Conservation (phyloP, 1,284 basidiomycete genomes). For the Melampsora americana region DNA sequence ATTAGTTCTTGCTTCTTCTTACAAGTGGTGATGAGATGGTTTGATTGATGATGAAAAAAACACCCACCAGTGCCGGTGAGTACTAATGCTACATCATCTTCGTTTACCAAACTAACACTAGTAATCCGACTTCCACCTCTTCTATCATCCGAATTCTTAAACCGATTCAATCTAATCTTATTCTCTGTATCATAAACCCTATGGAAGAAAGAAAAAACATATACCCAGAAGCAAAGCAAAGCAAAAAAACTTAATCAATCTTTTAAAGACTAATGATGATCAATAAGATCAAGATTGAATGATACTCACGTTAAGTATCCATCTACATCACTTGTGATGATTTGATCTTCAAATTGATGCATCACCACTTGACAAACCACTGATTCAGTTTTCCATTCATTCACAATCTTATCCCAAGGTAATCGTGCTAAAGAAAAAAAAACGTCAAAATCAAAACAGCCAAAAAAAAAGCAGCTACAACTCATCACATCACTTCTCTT, state of each 20-base stretch:
- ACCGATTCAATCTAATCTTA: conserved; percentile 32
- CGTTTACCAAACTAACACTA: conserved; percentile 37
- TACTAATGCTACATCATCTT: conserved; percentile 34
- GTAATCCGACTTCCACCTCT: conserved; percentile 22
- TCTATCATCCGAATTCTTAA: conserved; percentile 19
- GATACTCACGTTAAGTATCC: conserved; percentile 21
- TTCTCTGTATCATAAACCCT: conserved; percentile 37
- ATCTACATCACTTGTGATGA: conserved; percentile 24
- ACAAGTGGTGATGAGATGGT: too few relatives aligned
- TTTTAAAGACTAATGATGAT: not conserved
- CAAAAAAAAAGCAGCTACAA: not conserved
- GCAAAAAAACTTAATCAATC: not conserved
- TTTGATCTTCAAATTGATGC: conserved; percentile 43
- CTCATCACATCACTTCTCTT: not conserved
- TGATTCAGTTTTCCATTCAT: conserved; percentile 1
- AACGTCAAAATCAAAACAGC: too few relatives aligned
- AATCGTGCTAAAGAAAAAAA: not conserved
- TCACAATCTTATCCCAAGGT: conserved; percentile 4
- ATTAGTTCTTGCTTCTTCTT: not conserved
- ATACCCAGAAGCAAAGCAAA: too few relatives aligned
- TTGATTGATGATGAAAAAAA: not conserved
- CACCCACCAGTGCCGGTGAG: conserved; percentile 33
- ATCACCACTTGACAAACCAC: conserved; percentile 15
- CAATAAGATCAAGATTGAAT: not conserved
- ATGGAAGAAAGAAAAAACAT: not conserved